phyloP scores from a whole-genome alignment of 2,329 filamentous ascomycete species.

The Diaporthe capsici region DNA sequence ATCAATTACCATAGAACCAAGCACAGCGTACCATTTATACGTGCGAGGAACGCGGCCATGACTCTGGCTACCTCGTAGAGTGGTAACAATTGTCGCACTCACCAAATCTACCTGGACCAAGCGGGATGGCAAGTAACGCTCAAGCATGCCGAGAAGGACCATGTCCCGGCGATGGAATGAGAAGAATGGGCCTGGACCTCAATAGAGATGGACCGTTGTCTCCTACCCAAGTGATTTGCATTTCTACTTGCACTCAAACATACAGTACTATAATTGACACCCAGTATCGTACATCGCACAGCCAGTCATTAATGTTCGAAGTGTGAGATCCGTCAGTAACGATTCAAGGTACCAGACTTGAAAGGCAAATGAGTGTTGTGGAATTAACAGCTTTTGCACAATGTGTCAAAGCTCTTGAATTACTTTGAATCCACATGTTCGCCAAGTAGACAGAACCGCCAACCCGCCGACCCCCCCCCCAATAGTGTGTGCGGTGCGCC shows the following conservation, averaged over 20 bases:
- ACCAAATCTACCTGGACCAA: background rate
- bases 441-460: background rate
- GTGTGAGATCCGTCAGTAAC: background rate
- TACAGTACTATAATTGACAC: background rate
- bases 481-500: too few relatives aligned
- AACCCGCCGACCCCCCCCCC: background rate
- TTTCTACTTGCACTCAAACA: background rate
- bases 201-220: background rate
- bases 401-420: background rate
- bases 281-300: background rate
- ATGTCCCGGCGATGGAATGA: background rate
- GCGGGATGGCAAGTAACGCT: slow-evolving; percentile 12
- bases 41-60: background rate
- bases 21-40: background rate
- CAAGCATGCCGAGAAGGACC: background rate
- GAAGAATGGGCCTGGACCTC: background rate
- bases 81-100: background rate
- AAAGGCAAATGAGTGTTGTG: background rate
- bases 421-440: too few relatives aligned
- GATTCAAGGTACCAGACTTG: background rate
- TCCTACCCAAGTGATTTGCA: background rate
- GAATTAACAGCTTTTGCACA: background rate
- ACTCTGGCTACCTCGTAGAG: slow-evolving; percentile 1
- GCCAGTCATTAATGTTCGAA: background rate
- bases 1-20: background rate